Evolutionary conservation across 352 stramenopile species (phyloP), one percentile per base, ranked within the genome.

Genomic region (Globisporangium spiculum): DNA sequence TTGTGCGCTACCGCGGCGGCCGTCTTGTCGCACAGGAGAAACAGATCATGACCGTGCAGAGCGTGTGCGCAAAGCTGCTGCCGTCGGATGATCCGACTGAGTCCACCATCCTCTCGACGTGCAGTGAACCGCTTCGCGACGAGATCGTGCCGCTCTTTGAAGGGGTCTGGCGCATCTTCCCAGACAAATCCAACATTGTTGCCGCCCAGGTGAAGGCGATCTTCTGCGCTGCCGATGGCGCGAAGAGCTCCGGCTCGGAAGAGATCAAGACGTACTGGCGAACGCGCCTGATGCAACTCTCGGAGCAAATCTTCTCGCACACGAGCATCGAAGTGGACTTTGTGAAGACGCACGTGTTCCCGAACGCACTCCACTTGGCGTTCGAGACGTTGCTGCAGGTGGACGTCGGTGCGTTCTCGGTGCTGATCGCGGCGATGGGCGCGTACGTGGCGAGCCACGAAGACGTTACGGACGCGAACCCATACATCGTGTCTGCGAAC

Each of bases 131-230:
- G 1, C 64, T 94, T 61, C 74, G 81, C 34, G 68, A 84, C 34
- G 74, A 74, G 27, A 38, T 91, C 60, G 65, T 92, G 64, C 71
- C 70, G 26, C 73, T 81, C 2, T 83, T 89, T 65, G 86, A 94
- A 54, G 65, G 71, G 2, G 75, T 91, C 36, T 94, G 86, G 86
- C 75, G 86, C 12, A 70, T 94, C 4, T 86, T 90, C 55, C 80
- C 86, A 2, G 70, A 75, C 46, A 66, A 74, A 30, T 59, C 76
- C 8, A 68, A 75, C 6, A 73, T 80, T 3, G 68, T 86, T 41
- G 67, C 66, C 0, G 56, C 61, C 1, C 80, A 94, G 48, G 63
- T 90, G 7, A 70, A 76, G 26, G 58, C 65, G 14, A 77, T 93
- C 65, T 93, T 90, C 70, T 56, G 58, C 12, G 77, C 65, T 54